These are phyloP conservation scores for Trebouxia sp. DNA, from an alignment of 139 green algal species.

Conservation along the genomic window DNA sequence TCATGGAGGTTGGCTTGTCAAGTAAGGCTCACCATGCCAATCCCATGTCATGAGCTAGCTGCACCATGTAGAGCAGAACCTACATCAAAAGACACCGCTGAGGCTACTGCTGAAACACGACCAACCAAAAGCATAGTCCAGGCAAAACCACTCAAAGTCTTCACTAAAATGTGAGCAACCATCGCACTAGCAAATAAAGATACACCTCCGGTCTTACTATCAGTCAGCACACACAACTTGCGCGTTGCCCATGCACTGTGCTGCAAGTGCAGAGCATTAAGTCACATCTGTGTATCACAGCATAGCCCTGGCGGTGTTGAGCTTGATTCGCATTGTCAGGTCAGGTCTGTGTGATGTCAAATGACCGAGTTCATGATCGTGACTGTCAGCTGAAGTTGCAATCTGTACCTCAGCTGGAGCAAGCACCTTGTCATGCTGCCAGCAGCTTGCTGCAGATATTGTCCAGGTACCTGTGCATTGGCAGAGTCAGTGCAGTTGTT, in stretches of 20 bases:
- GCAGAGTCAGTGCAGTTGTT: too few relatives aligned
- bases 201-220: too few relatives aligned
- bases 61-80: constrained; percentile 64
- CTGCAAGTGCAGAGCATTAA: too few relatives aligned
- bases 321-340: too few relatives aligned
- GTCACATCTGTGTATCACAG: background rate
- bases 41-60: background rate
- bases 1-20: constrained; percentile 20
- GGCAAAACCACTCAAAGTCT: constrained; percentile 73
- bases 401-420: background rate
- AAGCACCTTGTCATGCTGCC: too few relatives aligned
- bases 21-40: too few relatives aligned
- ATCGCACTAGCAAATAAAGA: constrained; percentile 76
- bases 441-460: too few relatives aligned
- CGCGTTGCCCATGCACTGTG: too few relatives aligned
- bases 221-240: too few relatives aligned
- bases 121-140: constrained; percentile 71
- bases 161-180: constrained; percentile 66
- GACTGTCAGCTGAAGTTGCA: background rate
- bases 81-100: constrained; percentile 51
- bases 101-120: constrained; percentile 48
- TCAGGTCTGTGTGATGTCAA: background rate
- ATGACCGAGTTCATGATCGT: background rate
- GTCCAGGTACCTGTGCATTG: too few relatives aligned
- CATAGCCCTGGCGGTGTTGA: too few relatives aligned